Conservation (phyloP, 2,329 filamentous ascomycete genomes). For the Epichloe glyceriae region DNA sequence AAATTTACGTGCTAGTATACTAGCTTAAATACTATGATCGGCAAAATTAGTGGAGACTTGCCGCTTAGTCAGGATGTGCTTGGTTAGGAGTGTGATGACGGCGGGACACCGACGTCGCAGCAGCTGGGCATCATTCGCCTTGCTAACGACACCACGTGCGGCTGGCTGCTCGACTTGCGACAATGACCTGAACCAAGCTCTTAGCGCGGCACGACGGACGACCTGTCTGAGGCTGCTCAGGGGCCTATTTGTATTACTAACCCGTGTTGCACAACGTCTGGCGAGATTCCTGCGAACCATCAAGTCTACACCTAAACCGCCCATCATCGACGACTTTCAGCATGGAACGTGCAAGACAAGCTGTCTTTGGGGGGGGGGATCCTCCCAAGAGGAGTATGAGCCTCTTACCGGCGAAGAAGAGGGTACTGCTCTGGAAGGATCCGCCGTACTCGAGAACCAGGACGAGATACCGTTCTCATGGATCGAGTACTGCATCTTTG, state of each 20-base stretch:
- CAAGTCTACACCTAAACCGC: background rate
- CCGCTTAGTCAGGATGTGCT: background rate
- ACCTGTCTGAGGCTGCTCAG: no score
- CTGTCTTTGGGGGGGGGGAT: background rate
- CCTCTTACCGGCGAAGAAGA: constrained; percentile 19
- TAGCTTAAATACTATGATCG: background rate
- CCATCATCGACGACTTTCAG: background rate
- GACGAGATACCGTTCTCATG: constrained; percentile 57
- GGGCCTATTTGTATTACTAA: background rate
- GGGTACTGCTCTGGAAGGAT: constrained; percentile 14
- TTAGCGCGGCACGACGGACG: background rate
- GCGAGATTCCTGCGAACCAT: no score
- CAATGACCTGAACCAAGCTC: background rate
- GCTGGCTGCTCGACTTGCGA: background rate
- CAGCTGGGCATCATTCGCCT: background rate
- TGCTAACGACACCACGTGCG: background rate
- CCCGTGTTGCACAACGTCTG: background rate
- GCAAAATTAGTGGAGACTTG: background rate
- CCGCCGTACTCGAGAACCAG: constrained; percentile 17
- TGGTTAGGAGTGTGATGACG: background rate
- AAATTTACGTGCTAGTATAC: background rate
- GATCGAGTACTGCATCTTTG: constrained; percentile 75
- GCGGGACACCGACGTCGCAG: background rate
- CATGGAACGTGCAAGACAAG: constrained; percentile 18
- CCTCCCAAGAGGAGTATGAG: constrained; percentile 17